phyloP scores from a whole-genome alignment of 2,329 filamentous ascomycete species.

The Fusarium sp. region DNA sequence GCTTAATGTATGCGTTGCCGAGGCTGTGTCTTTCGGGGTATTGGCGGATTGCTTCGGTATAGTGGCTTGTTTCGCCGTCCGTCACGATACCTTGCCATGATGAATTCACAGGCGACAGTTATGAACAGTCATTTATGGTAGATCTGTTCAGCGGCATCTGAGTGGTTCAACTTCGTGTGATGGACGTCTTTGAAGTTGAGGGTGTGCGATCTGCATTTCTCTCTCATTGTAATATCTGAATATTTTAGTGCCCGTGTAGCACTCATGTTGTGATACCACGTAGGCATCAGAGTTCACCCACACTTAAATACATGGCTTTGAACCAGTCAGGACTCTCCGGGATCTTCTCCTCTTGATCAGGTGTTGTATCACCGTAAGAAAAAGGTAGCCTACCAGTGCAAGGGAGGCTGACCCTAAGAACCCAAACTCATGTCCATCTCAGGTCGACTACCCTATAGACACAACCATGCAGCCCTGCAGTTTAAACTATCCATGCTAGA shows the following conservation, averaged over 20 bases:
- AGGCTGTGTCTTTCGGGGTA: slow-evolving; percentile 35
- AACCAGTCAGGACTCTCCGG: too few species aligned
- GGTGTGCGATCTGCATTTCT: not conserved
- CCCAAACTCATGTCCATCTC: not conserved
- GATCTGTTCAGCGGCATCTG: not conserved
- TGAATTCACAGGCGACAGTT: not conserved
- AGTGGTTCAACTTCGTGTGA: not conserved
- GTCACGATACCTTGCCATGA: not conserved
- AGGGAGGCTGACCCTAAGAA: too few species aligned
- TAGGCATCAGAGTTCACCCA: too few species aligned
- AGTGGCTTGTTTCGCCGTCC: slow-evolving; percentile 11
- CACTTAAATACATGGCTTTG: too few species aligned
- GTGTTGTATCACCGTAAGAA: too few species aligned
- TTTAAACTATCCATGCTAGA: too few species aligned
- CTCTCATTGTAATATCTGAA: not conserved
- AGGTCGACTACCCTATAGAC: not conserved
- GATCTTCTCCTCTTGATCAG: too few species aligned
- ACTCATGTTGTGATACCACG: too few species aligned
- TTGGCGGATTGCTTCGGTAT: slow-evolving; percentile 46
- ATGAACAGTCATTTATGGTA: not conserved
- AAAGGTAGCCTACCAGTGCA: too few species aligned
- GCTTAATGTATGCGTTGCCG: slow-evolving; percentile 38
- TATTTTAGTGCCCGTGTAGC: too few species aligned
- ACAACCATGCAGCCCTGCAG: too few species aligned
- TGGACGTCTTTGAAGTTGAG: not conserved